phyloP scores from a whole-genome alignment of 768 basidiomycete species.

The Agrocybe praecox region DNA sequence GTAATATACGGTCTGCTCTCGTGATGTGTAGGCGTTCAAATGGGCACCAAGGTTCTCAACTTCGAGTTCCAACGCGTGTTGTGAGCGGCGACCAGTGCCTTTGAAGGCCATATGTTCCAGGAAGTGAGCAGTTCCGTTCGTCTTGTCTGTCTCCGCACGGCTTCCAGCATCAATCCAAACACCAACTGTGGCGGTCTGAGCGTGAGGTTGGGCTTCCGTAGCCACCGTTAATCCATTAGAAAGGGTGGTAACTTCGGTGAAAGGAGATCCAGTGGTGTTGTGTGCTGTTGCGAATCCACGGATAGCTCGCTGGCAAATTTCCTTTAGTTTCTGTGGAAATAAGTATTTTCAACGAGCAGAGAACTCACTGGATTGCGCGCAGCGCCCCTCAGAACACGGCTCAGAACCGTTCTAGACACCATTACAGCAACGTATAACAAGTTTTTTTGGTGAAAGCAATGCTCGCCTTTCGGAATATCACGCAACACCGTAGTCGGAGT shows the following conservation, averaged over 20 bases:
- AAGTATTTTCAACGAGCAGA: neutral
- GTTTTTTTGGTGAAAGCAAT: slow-evolving; percentile 28
- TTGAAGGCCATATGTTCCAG: slow-evolving; percentile 99
- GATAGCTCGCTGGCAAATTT: slow-evolving; percentile 45
- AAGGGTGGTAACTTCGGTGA: slow-evolving; percentile 90
- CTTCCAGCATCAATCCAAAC: slow-evolving; percentile 99
- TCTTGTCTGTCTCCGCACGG: slow-evolving; percentile 93
- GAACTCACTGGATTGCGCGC: slow-evolving; percentile 39
- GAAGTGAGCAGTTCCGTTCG: slow-evolving; percentile 97
- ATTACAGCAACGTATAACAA: slow-evolving; percentile 27
- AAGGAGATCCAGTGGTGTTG: slow-evolving; percentile 60
- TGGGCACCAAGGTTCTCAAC: slow-evolving; percentile 98
- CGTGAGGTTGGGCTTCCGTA: slow-evolving; percentile 86
- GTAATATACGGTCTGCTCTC: slow-evolving; percentile 99
- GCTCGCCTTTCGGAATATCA: slow-evolving; percentile 31
- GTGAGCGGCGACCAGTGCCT: slow-evolving; percentile 86
- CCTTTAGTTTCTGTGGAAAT: slow-evolving; percentile 1
- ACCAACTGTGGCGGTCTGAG: slow-evolving; percentile 97
- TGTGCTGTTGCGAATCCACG: slow-evolving; percentile 78
- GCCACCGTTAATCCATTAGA: slow-evolving; percentile 95
- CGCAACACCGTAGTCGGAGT: slow-evolving; percentile 27
- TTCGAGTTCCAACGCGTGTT: slow-evolving; percentile 92
- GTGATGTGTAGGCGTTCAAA: slow-evolving; percentile 96
- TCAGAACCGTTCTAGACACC: slow-evolving; percentile 45
- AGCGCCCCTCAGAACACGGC: slow-evolving; percentile 43